A percentile compares a stretch with the other conserved stretches of the same genome.
These are phyloP conservation scores for Cucurbita ficifolia DNA, from an alignment of 306 rosid genomes.

Conservation along the genomic window DNA sequence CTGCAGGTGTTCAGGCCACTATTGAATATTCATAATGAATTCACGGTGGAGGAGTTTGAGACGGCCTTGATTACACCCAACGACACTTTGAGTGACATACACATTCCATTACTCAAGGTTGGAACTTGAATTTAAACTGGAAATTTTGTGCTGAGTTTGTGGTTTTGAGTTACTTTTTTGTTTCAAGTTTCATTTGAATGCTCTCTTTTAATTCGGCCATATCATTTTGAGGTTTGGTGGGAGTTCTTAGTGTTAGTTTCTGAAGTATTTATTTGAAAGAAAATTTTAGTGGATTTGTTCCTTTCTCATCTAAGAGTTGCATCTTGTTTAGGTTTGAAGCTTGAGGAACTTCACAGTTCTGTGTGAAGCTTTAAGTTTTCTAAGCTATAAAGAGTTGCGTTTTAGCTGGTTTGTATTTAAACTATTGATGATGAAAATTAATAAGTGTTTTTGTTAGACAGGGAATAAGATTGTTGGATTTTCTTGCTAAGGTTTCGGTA, in stretches of 20 bases:
- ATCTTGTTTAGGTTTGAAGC: background rate
- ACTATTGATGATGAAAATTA: background rate
- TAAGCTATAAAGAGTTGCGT: background rate
- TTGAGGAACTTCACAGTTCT: background rate
- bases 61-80: conserved; percentile 84
- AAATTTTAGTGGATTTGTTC: background rate
- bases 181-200: background rate
- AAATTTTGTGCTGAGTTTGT: conserved; percentile 1
- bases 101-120: conserved; percentile 94
- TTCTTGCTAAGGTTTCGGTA: background rate
- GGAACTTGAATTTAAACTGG: conserved; percentile 16
- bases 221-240: background rate
- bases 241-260: background rate
- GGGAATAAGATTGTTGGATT: background rate
- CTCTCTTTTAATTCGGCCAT: background rate
- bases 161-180: background rate
- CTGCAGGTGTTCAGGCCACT: conserved; percentile 76
- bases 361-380: background rate
- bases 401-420: background rate
- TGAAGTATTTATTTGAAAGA: background rate
- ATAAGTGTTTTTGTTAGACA: background rate
- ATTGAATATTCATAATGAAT: conserved; percentile 63
- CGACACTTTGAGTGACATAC: conserved; percentile 80
- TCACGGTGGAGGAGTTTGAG: conserved; percentile 93
- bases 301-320: background rate